phyloP scores from a whole-genome alignment of 352 stramenopile genomes.

The Phytophthora chlamydospora region DNA sequence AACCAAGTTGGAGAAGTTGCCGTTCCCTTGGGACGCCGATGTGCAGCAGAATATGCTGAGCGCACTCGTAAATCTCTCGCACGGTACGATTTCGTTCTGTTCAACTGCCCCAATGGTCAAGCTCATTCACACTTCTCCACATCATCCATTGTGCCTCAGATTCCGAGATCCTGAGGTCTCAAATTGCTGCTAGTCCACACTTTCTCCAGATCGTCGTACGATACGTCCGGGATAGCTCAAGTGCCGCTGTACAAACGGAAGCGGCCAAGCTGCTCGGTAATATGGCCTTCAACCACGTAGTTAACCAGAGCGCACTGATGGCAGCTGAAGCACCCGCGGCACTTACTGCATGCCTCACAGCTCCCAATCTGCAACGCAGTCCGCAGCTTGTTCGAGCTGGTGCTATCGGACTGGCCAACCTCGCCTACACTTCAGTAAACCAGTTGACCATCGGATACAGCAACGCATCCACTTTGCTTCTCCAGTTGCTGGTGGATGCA shows the following conservation, averaged over 20 bases:
- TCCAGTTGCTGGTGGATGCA: slow-evolving; percentile 70
- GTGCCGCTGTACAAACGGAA: slow-evolving; percentile 48
- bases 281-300: slow-evolving; percentile 65
- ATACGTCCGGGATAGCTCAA: slow-evolving; percentile 53
- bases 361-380: slow-evolving; percentile 40
- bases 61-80: slow-evolving; percentile 71
- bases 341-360: slow-evolving; percentile 40
- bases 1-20: slow-evolving; percentile 39
- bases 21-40: slow-evolving; percentile 42
- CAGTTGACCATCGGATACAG: slow-evolving; percentile 81
- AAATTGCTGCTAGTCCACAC: slow-evolving; percentile 67
- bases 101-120: not conserved
- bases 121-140: not conserved
- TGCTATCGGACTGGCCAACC: slow-evolving; percentile 64
- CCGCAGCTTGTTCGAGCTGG: slow-evolving; percentile 49
- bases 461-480: slow-evolving; percentile 59
- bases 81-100: slow-evolving; percentile 43
- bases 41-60: slow-evolving; percentile 57
- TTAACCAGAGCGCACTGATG: slow-evolving; percentile 76
- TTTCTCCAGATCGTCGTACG: slow-evolving; percentile 56
- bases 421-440: slow-evolving; percentile 72
- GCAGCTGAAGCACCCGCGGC: slow-evolving; percentile 59
- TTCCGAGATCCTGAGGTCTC: slow-evolving; percentile 74
- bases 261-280: slow-evolving; percentile 75
- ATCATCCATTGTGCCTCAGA: slow-evolving; percentile 35